Evolutionary conservation across 495 filamentous ascomycete species (phyloP).

Genomic region (Apiosordaria backusii): DNA sequence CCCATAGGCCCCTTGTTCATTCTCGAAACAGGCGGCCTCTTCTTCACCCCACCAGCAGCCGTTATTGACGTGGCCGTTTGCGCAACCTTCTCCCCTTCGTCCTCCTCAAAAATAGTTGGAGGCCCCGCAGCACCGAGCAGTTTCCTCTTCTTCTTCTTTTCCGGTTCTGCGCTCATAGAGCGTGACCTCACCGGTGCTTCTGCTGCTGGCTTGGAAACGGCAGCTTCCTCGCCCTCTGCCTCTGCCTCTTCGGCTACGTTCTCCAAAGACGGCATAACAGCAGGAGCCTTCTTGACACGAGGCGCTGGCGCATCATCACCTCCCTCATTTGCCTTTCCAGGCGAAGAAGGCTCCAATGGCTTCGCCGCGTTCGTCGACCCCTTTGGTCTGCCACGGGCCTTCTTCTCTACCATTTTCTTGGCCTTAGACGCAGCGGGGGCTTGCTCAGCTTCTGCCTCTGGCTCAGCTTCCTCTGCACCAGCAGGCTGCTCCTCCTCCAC

Average conservation of each 20-base stretch:
- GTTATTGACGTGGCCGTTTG: slow-evolving; percentile 15
- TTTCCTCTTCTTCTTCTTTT: slow-evolving; percentile 74
- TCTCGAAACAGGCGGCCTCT: slow-evolving; percentile 33
- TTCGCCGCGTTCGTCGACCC: slow-evolving; percentile 7
- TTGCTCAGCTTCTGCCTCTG: neutral
- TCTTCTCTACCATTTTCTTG: slow-evolving; percentile 23
- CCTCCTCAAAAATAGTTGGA: slow-evolving; percentile 64
- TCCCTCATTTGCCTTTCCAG: slow-evolving; percentile 48
- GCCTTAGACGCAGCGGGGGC: neutral
- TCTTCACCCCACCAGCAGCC: slow-evolving; percentile 12
- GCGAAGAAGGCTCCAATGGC: slow-evolving; percentile 29
- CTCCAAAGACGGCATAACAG: slow-evolving; percentile 7
- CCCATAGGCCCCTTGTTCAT: slow-evolving; percentile 36
- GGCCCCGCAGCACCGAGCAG: slow-evolving; percentile 60
- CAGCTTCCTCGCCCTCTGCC: neutral
- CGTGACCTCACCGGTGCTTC: neutral
- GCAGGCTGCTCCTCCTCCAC: slow-evolving; percentile 15
- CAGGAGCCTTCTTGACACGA: slow-evolving; percentile 24
- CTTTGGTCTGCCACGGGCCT: slow-evolving; percentile 40
- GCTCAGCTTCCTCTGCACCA: slow-evolving; percentile 14
- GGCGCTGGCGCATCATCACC: slow-evolving; percentile 20
- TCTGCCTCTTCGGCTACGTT: neutral
- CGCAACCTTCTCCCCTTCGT: slow-evolving; percentile 47
- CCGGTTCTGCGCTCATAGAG: slow-evolving; percentile 32
- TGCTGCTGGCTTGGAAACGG: neutral